Conservation (phyloP, 495 filamentous ascomycete genomes). For the Penicillium turbatum region DNA sequence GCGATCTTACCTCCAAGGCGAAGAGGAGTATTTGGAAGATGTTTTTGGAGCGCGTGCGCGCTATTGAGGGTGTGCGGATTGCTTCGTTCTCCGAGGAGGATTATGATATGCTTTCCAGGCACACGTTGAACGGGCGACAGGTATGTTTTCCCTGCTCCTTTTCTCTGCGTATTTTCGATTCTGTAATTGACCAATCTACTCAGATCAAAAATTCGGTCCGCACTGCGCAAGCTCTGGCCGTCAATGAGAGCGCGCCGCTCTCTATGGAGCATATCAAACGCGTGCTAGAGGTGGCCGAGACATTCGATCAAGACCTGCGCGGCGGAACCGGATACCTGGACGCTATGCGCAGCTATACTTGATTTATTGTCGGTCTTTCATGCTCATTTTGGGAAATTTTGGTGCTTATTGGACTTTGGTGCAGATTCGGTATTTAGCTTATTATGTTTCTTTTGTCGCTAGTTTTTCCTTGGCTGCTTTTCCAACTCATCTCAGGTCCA, state of each 20-base stretch:
- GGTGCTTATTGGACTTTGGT: background rate
- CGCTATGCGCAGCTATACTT: slow-evolving; percentile 51
- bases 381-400: background rate
- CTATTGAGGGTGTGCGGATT: slow-evolving; percentile 56
- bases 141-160: slow-evolving; percentile 31
- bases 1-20: slow-evolving; percentile 67
- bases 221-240: slow-evolving; percentile 79
- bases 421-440: background rate
- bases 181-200: slow-evolving; percentile 3
- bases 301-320: slow-evolving; percentile 72
- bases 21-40: slow-evolving; percentile 83
- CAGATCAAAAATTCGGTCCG: slow-evolving; percentile 90
- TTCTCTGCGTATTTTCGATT: background rate
- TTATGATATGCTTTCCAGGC: slow-evolving; percentile 60
- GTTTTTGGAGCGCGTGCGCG: slow-evolving; percentile 68
- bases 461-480: background rate
- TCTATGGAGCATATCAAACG: slow-evolving; percentile 78
- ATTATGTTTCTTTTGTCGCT: slow-evolving; percentile 1
- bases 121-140: slow-evolving; percentile 84
- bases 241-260: slow-evolving; percentile 66
- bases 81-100: slow-evolving; percentile 65
- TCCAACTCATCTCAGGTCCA: background rate
- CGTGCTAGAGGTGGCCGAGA: slow-evolving; percentile 76
- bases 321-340: slow-evolving; percentile 58
- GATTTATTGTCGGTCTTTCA: background rate